Evolutionary conservation across 2,329 filamentous ascomycete species (phyloP).

Genomic region (Sordariomycetes sp.): DNA sequence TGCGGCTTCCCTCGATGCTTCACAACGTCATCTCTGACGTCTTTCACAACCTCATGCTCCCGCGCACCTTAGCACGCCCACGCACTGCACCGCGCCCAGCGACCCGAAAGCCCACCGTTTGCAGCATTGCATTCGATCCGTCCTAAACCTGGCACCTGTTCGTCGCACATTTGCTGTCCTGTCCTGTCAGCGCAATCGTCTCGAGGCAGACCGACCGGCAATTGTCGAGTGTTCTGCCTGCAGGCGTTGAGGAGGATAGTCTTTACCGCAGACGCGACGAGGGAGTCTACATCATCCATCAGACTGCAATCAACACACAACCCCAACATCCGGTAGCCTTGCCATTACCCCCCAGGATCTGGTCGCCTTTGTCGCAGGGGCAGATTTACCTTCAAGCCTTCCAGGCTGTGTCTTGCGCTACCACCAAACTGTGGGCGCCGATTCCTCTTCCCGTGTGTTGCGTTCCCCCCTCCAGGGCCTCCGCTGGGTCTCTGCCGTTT

Average conservation of each 20-base stretch:
- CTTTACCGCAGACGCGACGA: too few relatives aligned
- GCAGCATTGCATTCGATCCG: neutral
- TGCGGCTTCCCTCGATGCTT: slow-evolving; percentile 16
- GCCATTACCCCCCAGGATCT: too few relatives aligned
- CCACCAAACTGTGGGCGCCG: too few relatives aligned
- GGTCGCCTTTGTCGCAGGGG: too few relatives aligned
- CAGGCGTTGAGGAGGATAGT: too few relatives aligned
- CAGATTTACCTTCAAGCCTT: slow-evolving; percentile 1
- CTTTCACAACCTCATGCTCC: slow-evolving; percentile 28
- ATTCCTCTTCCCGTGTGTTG: neutral
- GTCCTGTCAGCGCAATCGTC: too few relatives aligned
- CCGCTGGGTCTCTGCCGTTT: too few relatives aligned
- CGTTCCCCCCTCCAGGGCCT: too few relatives aligned
- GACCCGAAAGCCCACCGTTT: slow-evolving; percentile 1
- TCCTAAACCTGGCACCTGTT: neutral
- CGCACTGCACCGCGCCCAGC: slow-evolving; percentile 2
- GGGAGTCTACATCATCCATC: too few relatives aligned
- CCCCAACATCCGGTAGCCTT: too few relatives aligned
- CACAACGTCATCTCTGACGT: slow-evolving; percentile 41
- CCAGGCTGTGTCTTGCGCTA: neutral
- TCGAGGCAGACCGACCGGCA: too few relatives aligned
- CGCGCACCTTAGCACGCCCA: slow-evolving; percentile 17
- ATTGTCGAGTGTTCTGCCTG: neutral
- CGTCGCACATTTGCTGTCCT: neutral
- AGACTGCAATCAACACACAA: too few relatives aligned